phyloP scores from a whole-genome alignment of 805 yeast genomes.

The Hanseniaspora taiwanica region DNA sequence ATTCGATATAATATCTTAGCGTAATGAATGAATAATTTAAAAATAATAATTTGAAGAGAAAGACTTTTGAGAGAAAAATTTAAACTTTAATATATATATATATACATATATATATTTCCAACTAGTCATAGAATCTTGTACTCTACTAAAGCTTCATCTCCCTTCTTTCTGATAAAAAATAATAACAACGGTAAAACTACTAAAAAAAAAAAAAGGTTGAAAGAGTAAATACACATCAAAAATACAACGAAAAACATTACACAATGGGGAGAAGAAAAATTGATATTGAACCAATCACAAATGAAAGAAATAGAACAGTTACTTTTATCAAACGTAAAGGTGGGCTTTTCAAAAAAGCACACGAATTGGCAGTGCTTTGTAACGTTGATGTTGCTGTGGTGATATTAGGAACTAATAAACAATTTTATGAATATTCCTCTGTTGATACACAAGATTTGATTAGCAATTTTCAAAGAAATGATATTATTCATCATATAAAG shows the following conservation, averaged over 20 bases:
- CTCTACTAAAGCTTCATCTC: too few relatives aligned
- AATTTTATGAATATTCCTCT: constrained; percentile 74
- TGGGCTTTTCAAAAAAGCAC: constrained; percentile 66
- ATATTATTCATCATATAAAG: constrained; percentile 41
- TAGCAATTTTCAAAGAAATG: constrained; percentile 23
- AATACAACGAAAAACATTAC: too few relatives aligned
- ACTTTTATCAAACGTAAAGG: constrained; percentile 92
- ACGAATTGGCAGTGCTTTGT: constrained; percentile 66
- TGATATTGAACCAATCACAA: constrained; percentile 79
- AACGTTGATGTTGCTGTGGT: constrained; percentile 88
- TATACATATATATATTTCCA: background rate
- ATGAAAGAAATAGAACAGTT: constrained; percentile 55
- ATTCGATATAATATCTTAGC: too few relatives aligned
- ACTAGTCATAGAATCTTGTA: too few relatives aligned
- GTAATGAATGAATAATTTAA: too few relatives aligned
- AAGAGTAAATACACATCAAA: constrained; percentile 1
- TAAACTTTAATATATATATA: background rate
- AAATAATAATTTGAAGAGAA: too few relatives aligned
- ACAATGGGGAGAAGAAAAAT: constrained; percentile 99
- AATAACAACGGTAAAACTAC: background rate
- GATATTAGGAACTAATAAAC: constrained; percentile 70
- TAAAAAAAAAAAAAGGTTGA: background rate
- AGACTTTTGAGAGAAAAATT: background rate
- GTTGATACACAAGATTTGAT: constrained; percentile 45
- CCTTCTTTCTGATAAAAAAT: too few relatives aligned